phyloP scores from a whole-genome alignment of 768 basidiomycete genomes.

The Tylopilus subfusipes region DNA sequence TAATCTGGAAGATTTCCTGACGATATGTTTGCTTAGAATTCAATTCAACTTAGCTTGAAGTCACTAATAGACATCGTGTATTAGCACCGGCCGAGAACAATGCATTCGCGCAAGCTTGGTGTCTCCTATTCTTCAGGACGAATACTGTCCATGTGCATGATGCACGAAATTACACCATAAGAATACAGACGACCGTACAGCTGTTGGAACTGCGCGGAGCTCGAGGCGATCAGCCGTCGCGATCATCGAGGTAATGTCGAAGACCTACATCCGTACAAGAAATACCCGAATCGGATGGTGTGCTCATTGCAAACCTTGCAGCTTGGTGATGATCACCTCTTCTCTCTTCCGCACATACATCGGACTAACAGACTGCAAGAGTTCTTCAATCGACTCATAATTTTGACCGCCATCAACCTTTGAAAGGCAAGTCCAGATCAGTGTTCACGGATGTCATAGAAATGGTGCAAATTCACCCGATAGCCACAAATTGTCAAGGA shows the following conservation, averaged over 20 bases:
- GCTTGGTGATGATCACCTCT: constrained; percentile 44
- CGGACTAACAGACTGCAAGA: constrained; percentile 55
- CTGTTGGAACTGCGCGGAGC: neutral
- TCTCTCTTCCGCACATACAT: constrained; percentile 47
- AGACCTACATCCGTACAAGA: constrained; percentile 10
- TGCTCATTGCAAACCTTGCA: constrained; percentile 40
- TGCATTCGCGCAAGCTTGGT: neutral
- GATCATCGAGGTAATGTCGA: neutral
- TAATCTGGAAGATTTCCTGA: constrained; percentile 11
- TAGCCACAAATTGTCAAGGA: constrained; percentile 54
- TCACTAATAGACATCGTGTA: neutral
- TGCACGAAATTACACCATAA: constrained; percentile 17
- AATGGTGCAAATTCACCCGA: constrained; percentile 37
- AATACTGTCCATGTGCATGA: neutral
- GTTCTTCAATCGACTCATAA: constrained; percentile 58
- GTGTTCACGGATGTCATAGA: neutral
- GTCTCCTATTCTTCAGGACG: neutral
- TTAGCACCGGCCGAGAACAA: neutral
- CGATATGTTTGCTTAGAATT: neutral
- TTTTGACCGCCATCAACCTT: constrained; percentile 28
- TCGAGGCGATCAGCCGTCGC: constrained; percentile 3
- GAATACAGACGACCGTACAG: constrained; percentile 1
- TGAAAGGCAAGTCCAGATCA: constrained; percentile 13
- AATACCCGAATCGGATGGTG: too few species aligned
- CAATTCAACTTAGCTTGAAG: neutral